A percentile compares a stretch with the other conserved stretches of the same genome.
phyloP scores from a whole-genome alignment of 2,329 filamentous ascomycete species.

The Proliferodiscus dingleyae region DNA sequence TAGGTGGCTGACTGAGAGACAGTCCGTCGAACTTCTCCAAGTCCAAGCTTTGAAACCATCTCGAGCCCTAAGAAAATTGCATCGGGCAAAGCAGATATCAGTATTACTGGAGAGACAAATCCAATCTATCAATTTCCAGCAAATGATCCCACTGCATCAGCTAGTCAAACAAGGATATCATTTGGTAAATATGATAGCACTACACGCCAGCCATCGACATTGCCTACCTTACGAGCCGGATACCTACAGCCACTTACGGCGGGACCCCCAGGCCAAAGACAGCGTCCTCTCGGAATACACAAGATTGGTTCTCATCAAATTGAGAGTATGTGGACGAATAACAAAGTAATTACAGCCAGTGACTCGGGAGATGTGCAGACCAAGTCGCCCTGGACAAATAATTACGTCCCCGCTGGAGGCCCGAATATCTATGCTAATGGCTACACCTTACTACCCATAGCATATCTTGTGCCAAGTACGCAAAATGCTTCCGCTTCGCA shows the following conservation, averaged over 20 bases:
- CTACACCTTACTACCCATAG: background rate
- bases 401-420: background rate
- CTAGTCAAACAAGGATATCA: conserved; percentile 19
- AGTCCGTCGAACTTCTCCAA: background rate
- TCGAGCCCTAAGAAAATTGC: background rate
- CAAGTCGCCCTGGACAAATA: conserved; percentile 6
- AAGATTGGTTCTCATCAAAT: conserved; percentile 6
- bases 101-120: conserved; percentile 16
- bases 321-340: conserved; percentile 8
- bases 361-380: background rate
- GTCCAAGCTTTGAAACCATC: background rate
- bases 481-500: background rate
- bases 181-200: conserved; percentile 9
- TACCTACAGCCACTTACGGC: conserved; percentile 32
- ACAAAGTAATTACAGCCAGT: background rate
- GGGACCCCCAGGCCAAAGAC: conserved; percentile 31
- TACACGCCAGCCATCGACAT: background rate
- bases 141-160: conserved; percentile 7
- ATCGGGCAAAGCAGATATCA: background rate
- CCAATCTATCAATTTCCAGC: conserved; percentile 24
- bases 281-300: conserved; percentile 10
- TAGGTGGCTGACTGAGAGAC: background rate
- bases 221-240: conserved; percentile 14
- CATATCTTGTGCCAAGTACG: background rate
- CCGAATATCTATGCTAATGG: conserved; percentile 4